Conservation (phyloP, 306 rosid genomes). For the Quercus glauca region DNA sequence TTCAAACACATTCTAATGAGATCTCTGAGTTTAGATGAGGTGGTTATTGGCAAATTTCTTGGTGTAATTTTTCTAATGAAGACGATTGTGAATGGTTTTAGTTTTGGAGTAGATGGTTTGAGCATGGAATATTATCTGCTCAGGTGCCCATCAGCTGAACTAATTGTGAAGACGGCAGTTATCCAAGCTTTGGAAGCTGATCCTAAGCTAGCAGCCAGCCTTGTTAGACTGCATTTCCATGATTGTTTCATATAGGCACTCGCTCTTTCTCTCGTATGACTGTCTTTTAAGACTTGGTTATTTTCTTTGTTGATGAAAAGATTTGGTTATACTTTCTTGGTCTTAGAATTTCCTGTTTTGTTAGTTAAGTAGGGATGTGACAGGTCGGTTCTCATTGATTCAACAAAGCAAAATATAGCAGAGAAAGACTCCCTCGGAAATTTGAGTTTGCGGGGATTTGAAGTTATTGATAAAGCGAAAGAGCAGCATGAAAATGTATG, state of each 20-base stretch:
- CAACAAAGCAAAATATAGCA: constrained; percentile 65
- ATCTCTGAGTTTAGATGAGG: constrained; percentile 20
- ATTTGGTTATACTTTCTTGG: not conserved
- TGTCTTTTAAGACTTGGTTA: no score
- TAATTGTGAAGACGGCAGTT: constrained; percentile 40
- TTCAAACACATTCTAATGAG: not conserved
- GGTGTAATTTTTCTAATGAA: constrained; percentile 23
- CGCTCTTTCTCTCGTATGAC: constrained; percentile 1
- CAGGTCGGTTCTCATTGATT: constrained; percentile 71
- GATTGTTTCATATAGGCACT: constrained; percentile 74
- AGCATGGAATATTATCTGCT: constrained; percentile 51
- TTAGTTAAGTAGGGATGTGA: constrained; percentile 65
- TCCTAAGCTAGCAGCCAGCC: constrained; percentile 67
- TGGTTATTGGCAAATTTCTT: constrained; percentile 28
- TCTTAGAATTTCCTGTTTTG: not conserved
- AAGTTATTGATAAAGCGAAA: constrained; percentile 76
- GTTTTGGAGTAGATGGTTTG: constrained; percentile 37
- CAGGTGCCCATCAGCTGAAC: constrained; percentile 56
- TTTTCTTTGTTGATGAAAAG: no score
- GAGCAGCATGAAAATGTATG: constrained; percentile 59
- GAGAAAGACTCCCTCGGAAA: constrained; percentile 97
- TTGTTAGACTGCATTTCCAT: constrained; percentile 81
- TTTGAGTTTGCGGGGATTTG: constrained; percentile 77
- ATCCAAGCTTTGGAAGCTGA: constrained; percentile 51
- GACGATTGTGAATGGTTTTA: constrained; percentile 30